Percentiles rank a stretch among this genome's conserved stretches.
Conservation (phyloP, 495 filamentous ascomycete genomes). For the Penicillium dipodomyicola region DNA sequence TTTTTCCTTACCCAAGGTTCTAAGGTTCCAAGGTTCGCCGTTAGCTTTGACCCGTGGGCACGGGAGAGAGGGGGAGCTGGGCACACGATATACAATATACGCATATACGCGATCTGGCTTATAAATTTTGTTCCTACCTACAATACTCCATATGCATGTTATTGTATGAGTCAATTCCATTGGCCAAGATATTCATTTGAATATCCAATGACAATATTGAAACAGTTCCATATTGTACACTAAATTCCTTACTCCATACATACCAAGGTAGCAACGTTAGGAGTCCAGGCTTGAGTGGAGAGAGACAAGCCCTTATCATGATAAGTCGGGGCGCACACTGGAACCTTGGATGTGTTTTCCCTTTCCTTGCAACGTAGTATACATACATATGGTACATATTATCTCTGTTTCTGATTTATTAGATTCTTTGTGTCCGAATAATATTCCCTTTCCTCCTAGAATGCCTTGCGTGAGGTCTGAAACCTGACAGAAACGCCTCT, state of each 20-base stretch:
- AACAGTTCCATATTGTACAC: background rate
- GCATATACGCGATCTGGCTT: background rate
- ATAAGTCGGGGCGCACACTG: conserved; percentile 1
- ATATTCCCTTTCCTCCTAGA: background rate
- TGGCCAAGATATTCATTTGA: background rate
- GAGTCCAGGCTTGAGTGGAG: conserved; percentile 3
- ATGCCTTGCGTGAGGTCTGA: conserved; percentile 9
- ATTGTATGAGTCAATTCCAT: background rate
- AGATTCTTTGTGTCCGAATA: background rate
- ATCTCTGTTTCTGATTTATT: background rate
- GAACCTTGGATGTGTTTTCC: background rate
- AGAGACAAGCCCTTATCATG: conserved; percentile 5
- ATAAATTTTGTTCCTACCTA: background rate
- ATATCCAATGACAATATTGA: conserved; percentile 1
- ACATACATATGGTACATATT: background rate
- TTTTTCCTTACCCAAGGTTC: background rate
- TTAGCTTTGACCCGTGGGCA: background rate
- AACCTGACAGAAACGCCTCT: conserved; percentile 11
- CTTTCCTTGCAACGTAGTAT: background rate
- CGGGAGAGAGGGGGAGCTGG: background rate
- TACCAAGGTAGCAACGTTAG: conserved; percentile 1
- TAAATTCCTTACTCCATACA: background rate
- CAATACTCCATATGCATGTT: background rate
- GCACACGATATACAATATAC: background rate
- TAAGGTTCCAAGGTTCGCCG: background rate